Base-by-base conservation (phyloP, 371 early-diverging fungal species). In the Gilbertella persicaria region DNA sequence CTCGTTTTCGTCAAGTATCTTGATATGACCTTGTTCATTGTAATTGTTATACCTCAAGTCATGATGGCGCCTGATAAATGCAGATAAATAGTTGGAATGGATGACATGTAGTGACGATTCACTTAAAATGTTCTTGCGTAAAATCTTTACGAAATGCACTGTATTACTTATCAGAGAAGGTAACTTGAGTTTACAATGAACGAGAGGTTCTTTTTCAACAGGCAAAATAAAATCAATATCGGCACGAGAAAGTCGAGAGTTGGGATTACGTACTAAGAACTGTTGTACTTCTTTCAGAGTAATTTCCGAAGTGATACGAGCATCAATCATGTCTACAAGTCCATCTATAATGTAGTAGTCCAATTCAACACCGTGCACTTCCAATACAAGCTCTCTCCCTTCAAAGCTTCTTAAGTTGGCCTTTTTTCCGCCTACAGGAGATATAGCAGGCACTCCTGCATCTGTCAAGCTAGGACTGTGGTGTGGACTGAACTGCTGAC, bases 301-400 rank as follows among this genome's bases (percentile, higher is more conserved):
- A 4, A 90, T 74, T 20, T 76, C 67, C 13, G 79, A 80, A 8
- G 83, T 80, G 10, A 87, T 66, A 38, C 85, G 74, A 29, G 66
- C 73, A 41, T 89, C 85, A 16, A 94, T 71, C 64, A 89, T 64
- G 2, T 67, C 67, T n/a, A 86, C 81, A 5, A 92, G 74, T 16
- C 90, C 89, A 25, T 74, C 74, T 0, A 85, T 84, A 25, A 90
- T 83, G 40, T 84, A 82, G 12, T 54, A 60, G 2, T 90, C 86
- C 0, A 63, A 46, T n/a, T 91, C 87, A 6, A 92, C 78, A 5
- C 94, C 93, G 62, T 80, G 84, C 1, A 94, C 88, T 38, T 90
- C 82, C 17, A 94, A 58, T 2, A 83, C 71, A 5, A 93, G 56
- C 26, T 80, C 80, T n/a, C 86, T 62, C 0, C 78, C 60, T 25